A percentile compares a stretch with the other conserved stretches of the same genome.
phyloP scores from a whole-genome alignment of 768 basidiomycete genomes.

The Termitomyces sp. region DNA sequence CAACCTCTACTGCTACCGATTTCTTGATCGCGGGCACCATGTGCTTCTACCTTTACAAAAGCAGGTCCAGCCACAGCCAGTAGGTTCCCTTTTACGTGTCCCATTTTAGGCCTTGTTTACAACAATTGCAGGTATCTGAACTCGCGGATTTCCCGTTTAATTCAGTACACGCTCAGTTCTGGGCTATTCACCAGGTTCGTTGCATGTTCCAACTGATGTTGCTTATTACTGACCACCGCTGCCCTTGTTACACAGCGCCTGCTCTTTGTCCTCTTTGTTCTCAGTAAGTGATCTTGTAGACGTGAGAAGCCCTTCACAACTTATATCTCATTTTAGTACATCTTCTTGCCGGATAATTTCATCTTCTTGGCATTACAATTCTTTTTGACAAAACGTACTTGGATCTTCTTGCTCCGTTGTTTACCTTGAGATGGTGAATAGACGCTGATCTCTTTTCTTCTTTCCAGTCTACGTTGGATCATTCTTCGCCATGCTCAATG shows the following conservation, averaged over 20 bases:
- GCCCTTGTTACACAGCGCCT: conserved; percentile 28
- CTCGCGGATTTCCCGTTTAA: conserved; percentile 27
- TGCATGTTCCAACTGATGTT: neutral
- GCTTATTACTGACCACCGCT: neutral
- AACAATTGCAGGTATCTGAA: conserved; percentile 18
- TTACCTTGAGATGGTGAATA: neutral
- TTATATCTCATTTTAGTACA: conserved; percentile 26
- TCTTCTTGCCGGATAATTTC: conserved; percentile 39
- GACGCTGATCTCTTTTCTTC: neutral
- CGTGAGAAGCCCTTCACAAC: neutral
- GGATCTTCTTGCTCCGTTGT: neutral
- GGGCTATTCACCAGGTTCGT: conserved; percentile 22
- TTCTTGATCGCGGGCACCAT: conserved; percentile 34
- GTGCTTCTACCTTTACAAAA: conserved; percentile 30
- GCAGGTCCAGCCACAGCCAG: conserved; percentile 22
- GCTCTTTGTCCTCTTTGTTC: conserved; percentile 40
- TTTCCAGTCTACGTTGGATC: conserved; percentile 44
- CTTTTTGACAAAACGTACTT: conserved; percentile 40
- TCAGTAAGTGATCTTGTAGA: conserved; percentile 24
- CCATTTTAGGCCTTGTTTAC: neutral
- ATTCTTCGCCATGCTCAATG: conserved; percentile 42
- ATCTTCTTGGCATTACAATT: conserved; percentile 40
- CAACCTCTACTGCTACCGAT: conserved; percentile 39
- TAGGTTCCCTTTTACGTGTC: neutral
- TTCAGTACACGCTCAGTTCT: conserved; percentile 24